phyloP scores from a whole-genome alignment of 2,329 filamentous ascomycete genomes.

The Colletotrichum tanaceti region DNA sequence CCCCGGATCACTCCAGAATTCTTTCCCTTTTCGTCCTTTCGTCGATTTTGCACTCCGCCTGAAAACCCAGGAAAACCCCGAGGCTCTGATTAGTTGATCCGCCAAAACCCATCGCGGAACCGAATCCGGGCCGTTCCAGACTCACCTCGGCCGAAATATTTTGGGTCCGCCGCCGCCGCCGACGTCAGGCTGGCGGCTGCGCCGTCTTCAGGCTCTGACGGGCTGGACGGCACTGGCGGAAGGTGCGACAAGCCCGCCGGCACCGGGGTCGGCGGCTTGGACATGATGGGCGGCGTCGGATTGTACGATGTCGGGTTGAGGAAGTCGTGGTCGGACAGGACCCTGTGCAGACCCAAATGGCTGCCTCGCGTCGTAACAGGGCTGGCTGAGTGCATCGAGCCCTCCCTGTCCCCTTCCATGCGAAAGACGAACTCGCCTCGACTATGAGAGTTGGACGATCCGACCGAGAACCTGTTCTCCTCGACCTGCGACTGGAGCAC shows the following conservation, averaged over 20 bases:
- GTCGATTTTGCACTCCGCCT: constrained; percentile 62
- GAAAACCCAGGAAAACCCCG: constrained; percentile 16
- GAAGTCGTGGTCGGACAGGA: constrained; percentile 58
- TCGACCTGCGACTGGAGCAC: constrained; percentile 58
- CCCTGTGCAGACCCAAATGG: constrained; percentile 50
- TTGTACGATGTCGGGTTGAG: constrained; percentile 58
- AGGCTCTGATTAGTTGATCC: constrained; percentile 26
- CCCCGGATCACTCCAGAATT: constrained; percentile 55
- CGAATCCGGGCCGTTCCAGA: constrained; percentile 37
- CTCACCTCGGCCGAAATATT: constrained; percentile 61
- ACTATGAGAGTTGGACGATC: constrained; percentile 38
- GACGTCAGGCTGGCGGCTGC: constrained; percentile 46
- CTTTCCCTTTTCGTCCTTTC: constrained; percentile 64
- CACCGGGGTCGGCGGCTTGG: constrained; percentile 46
- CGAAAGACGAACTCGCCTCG: constrained; percentile 38
- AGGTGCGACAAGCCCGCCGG: constrained; percentile 48
- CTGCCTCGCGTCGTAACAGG: constrained; percentile 52
- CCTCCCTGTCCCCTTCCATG: constrained; percentile 42
- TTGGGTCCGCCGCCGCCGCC: constrained; percentile 47
- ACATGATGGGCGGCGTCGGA: constrained; percentile 56
- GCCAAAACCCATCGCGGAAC: constrained; percentile 49
- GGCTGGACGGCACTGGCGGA: constrained; percentile 53
- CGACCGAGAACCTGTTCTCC: constrained; percentile 37
- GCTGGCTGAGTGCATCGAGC: constrained; percentile 48
- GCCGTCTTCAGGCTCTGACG: constrained; percentile 43